Evolutionary conservation across 441 rosid species (phyloP).

Genomic region (Jatropha multifida): DNA sequence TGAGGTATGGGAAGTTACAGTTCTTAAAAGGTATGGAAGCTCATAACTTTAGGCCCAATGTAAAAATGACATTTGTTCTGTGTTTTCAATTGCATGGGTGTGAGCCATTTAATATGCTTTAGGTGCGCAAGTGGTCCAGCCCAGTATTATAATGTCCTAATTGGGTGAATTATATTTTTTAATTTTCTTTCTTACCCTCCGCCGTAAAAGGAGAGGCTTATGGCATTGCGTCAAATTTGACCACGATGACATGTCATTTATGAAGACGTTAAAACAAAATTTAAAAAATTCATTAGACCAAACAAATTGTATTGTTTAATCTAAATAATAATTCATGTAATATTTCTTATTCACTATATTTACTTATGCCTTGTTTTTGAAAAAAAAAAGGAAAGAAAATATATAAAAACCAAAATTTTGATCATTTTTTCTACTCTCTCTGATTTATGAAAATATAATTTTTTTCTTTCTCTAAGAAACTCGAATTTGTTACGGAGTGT

Average conservation of each 20-base stretch:
- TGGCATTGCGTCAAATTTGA: not conserved
- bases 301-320: no score
- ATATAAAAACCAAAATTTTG: no score
- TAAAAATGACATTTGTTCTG: not conserved
- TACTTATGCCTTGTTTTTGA: no score
- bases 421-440: no score
- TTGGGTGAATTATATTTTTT: not conserved
- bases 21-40: not conserved
- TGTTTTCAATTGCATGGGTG: not conserved
- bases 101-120: slow-evolving; percentile 2
- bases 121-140: slow-evolving; percentile 26
- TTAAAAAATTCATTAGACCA: no score
- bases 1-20: not conserved
- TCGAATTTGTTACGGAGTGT: no score
- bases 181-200: not conserved
- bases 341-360: no score
- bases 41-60: slow-evolving; percentile 7
- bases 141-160: slow-evolving; percentile 7
- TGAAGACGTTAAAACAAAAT: not conserved
- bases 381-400: no score
- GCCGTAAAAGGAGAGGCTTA: not conserved
- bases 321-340: no score
- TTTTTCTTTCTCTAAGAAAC: no score
- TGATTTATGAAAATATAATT: no score
- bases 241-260: not conserved